A percentile compares a stretch with the other conserved stretches of the same genome.
phyloP scores from a whole-genome alignment of 1,284 basidiomycete genomes.

The Fomitopsis palustris region DNA sequence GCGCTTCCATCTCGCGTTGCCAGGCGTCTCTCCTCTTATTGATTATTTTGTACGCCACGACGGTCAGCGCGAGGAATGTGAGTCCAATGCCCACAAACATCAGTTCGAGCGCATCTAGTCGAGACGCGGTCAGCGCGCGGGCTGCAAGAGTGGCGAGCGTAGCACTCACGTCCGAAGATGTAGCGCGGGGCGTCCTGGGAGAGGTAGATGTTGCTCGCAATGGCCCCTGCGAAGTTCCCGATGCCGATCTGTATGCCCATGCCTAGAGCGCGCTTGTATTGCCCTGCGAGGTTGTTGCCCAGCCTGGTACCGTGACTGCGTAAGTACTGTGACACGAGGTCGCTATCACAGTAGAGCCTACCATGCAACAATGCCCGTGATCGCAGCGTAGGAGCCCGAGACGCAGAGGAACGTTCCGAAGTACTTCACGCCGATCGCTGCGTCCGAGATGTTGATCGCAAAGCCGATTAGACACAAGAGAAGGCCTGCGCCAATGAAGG shows the following conservation, averaged over 20 bases:
- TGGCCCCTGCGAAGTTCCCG: slow-evolving; percentile 51
- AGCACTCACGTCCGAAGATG: slow-evolving; percentile 50
- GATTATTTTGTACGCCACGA: slow-evolving; percentile 49
- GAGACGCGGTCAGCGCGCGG: no score
- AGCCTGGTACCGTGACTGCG: slow-evolving; percentile 47
- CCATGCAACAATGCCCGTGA: slow-evolving; percentile 68
- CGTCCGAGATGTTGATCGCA: slow-evolving; percentile 58
- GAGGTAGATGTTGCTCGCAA: slow-evolving; percentile 59
- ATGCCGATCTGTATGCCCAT: slow-evolving; percentile 62
- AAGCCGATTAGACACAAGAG: slow-evolving; percentile 56
- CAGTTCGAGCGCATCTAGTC: slow-evolving; percentile 50
- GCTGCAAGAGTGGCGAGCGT: slow-evolving; percentile 20
- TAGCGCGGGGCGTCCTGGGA: slow-evolving; percentile 55
- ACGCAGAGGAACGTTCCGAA: slow-evolving; percentile 67
- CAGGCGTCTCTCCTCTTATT: slow-evolving; percentile 38
- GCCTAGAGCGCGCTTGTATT: slow-evolving; percentile 61
- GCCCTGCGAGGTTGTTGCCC: slow-evolving; percentile 57
- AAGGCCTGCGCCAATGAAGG: slow-evolving; percentile 57
- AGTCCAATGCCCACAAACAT: slow-evolving; percentile 65
- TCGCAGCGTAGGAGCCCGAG: slow-evolving; percentile 53
- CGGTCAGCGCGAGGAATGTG: slow-evolving; percentile 44
- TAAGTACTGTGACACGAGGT: no score
- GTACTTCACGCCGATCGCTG: slow-evolving; percentile 52
- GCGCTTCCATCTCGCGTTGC: slow-evolving; percentile 14
- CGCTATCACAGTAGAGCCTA: no score